Base-by-base conservation (phyloP, 768 basidiomycete species). In the Boletus reticuloceps region DNA sequence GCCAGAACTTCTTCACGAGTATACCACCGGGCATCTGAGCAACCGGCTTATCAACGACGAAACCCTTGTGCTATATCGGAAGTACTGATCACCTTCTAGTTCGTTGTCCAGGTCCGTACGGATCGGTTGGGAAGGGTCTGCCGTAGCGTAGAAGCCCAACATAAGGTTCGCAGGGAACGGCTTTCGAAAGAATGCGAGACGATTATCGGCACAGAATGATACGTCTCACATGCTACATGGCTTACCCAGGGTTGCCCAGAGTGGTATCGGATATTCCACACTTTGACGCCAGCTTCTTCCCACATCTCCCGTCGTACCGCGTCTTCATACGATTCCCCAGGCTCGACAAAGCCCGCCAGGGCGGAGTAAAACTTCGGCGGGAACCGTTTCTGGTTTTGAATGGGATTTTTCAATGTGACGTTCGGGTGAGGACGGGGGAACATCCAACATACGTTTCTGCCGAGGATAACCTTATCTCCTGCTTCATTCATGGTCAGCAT, bases 221-320 rank as follows among this genome's bases (percentile, higher is more conserved):
- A 7, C 19, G 22, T 19, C 8, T 8, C 42, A 19, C 12, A 41
- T 51, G 34, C 42, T 51, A 52, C 32, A 38, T 20, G 32, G n/a
- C 80, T 58, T 61, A 89, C 91, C 91, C 91, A 94, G 51, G 92
- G 92, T 62, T 93, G 91, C 34, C 78, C 82, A 53, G 89, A 91
- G 70, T 94, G 91, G 67, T 96, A 98, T 60, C 78, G 79, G 25
- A 94, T 81, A 59, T 92, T 80, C 76, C 86, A 88, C 22, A 92
- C 91, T 45, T 79, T 82, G n/a, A 98, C 81, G 5, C 96, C 96
- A 3, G 92, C 91, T 70, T 98, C 96, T 70, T 99, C 96, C 86
- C 92, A 92, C 70, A 96, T 87, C 71, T 98, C 96, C 38, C 96
- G 81, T 50, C 82, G 77, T 31, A 98, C 94, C 3, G 95, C 89